Base-by-base conservation (phyloP, 352 stramenopile species). In the Pythium grandisporangium region DNA sequence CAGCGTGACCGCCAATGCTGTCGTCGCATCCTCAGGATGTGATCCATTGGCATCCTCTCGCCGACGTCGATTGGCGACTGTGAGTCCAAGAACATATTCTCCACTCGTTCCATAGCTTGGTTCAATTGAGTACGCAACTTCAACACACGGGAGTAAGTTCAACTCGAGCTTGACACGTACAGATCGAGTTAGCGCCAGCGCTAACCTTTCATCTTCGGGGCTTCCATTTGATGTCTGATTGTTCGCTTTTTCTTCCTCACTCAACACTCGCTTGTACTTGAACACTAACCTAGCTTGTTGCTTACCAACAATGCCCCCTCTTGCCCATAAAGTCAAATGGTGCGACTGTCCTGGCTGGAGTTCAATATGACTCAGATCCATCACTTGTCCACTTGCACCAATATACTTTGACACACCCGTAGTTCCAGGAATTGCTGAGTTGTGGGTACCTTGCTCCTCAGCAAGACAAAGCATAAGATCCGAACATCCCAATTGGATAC, bases 11-110 rank as follows among this genome's bases (percentile, higher is more conserved):
- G n/a, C n/a, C n/a, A 2, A 55, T 25, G 8, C 53, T 53, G 23
- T 67, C 53, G 13, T 52, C 20, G 42, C 37, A 2, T 38, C 8
- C 13, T 30, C 30, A 29, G 45, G 30, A 32, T 29, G 3, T 14
- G 27, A 1, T 40, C 20, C 5, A 13, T 14, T 10, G 26, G 44
- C 23, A 41, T 41, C 45, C 33, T 19, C 55, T 21, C 66, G 62
- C n/a, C 42, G 52, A 30, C 66, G 62, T 33, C 65, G 53, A 26
- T 87, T 86, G 37, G 55, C 61, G 30, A 86, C 76, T 0, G 70
- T 87, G 12, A 93, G 53, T 6, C 67, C 77, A 20, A 93, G 55
- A 41, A 86, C 66, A 44, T 90, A 89, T 49, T 91, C 80, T 3
- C 70, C 70, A 21, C 50, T 72, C 6, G 45, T 29, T n/a, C 48